Evolutionary conservation across 345 rosid genomes (phyloP).

Genomic region (Capsella bursapastoris): DNA sequence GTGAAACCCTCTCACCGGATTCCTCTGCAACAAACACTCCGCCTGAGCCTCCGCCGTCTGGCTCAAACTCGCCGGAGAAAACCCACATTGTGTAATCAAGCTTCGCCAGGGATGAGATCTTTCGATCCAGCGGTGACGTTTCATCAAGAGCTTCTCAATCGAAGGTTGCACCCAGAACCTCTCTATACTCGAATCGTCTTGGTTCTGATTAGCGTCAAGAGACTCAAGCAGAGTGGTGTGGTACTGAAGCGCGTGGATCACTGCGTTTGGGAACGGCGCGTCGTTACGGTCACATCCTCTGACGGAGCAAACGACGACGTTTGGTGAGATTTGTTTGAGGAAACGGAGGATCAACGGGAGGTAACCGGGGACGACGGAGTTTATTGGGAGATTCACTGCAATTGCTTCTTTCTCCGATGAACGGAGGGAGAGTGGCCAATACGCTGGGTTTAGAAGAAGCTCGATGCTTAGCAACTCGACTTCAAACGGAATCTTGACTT

Average conservation of each 20-base stretch:
- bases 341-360: slow-evolving; percentile 71
- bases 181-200: slow-evolving; percentile 56
- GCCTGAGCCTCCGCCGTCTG: slow-evolving; percentile 87
- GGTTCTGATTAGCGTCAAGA: slow-evolving; percentile 68
- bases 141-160: slow-evolving; percentile 66
- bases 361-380: slow-evolving; percentile 57
- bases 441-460: slow-evolving; percentile 52
- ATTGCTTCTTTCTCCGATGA: slow-evolving; percentile 58
- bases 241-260: slow-evolving; percentile 69
- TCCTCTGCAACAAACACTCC: slow-evolving; percentile 75
- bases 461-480: slow-evolving; percentile 66
- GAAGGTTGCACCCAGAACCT: slow-evolving; percentile 72
- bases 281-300: slow-evolving; percentile 83
- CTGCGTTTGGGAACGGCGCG: slow-evolving; percentile 71
- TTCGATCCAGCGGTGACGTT: slow-evolving; percentile 63
- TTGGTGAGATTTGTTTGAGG: slow-evolving; percentile 77
- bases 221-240: slow-evolving; percentile 68
- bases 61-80: slow-evolving; percentile 69
- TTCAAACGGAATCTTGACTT: slow-evolving; percentile 68
- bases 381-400: slow-evolving; percentile 80
- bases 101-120: slow-evolving; percentile 76
- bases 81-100: slow-evolving; percentile 70
- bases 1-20: slow-evolving; percentile 72
- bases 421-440: slow-evolving; percentile 53
- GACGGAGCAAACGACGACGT: slow-evolving; percentile 76